A percentile compares a stretch with the other conserved stretches of the same genome.
phyloP scores from a whole-genome alignment of 208 protist species.

The Herpetomonas samuelpessoai region DNA sequence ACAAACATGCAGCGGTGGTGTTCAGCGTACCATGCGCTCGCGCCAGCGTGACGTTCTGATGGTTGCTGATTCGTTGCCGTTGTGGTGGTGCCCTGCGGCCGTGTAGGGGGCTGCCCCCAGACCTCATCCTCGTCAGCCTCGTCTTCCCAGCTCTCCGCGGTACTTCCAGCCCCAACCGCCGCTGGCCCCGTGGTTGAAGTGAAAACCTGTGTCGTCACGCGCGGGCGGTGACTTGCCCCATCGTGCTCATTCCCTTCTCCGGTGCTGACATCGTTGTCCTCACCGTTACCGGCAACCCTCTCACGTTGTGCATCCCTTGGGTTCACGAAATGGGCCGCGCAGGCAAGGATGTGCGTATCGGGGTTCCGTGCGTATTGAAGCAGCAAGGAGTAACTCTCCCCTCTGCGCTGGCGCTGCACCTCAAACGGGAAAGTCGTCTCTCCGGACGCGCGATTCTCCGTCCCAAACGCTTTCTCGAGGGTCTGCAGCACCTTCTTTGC shows the following conservation, averaged over 20 bases:
- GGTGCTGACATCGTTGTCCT: not conserved
- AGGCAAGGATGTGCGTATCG: not conserved
- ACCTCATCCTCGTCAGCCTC: not conserved
- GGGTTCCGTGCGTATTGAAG: not conserved
- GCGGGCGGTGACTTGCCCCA: no score
- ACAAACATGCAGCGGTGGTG: not conserved
- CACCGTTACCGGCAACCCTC: not conserved
- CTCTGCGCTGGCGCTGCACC: not conserved
- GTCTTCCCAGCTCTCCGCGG: no score
- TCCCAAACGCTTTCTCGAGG: not conserved
- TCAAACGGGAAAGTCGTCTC: no score
- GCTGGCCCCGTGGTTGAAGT: no score
- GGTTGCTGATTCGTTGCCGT: no score
- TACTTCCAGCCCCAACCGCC: no score
- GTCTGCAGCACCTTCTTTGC: not conserved
- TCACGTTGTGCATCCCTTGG: not conserved
- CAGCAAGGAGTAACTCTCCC: not conserved
- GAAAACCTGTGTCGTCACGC: no score
- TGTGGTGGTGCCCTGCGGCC: no score
- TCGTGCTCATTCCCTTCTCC: not conserved
- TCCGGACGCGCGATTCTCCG: not conserved
- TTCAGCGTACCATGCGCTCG: no score
- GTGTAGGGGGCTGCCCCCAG: not conserved
- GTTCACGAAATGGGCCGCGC: not conserved
- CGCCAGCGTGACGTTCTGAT: no score